Conservation (phyloP, 2,329 filamentous ascomycete species). For the Colletotrichum sp. region DNA sequence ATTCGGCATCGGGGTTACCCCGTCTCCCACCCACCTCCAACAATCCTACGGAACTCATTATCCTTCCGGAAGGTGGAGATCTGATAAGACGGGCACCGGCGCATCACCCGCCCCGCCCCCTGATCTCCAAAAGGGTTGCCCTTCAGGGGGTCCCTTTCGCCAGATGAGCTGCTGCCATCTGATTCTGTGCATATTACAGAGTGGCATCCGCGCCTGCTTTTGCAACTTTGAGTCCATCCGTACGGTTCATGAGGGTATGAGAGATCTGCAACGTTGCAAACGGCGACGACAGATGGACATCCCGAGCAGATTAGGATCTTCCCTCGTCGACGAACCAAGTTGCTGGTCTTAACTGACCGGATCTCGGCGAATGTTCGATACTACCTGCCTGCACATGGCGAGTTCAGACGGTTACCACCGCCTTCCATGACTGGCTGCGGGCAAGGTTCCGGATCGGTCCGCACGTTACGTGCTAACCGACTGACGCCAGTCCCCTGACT, state of each 20-base stretch:
- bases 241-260: background rate
- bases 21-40: background rate
- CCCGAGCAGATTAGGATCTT: background rate
- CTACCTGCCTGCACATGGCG: background rate
- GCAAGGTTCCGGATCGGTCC: background rate
- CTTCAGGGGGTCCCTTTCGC: background rate
- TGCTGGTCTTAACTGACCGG: background rate
- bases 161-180: background rate
- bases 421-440: background rate
- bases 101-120: background rate
- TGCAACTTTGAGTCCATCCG: background rate
- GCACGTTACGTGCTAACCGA: background rate
- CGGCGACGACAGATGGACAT: background rate
- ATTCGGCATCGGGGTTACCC: background rate
- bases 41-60: background rate
- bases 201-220: background rate
- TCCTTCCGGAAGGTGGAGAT: background rate
- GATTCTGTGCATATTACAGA: slow-evolving; percentile 12
- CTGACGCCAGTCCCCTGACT: background rate
- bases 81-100: background rate
- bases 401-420: background rate
- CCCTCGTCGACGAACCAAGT: background rate
- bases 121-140: background rate
- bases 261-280: slow-evolving; percentile 12
- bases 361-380: background rate